Evolutionary conservation across 805 yeast genomes (phyloP), one percentile per base, ranked within the genome.

Genomic region (Priceomyces castillae): DNA sequence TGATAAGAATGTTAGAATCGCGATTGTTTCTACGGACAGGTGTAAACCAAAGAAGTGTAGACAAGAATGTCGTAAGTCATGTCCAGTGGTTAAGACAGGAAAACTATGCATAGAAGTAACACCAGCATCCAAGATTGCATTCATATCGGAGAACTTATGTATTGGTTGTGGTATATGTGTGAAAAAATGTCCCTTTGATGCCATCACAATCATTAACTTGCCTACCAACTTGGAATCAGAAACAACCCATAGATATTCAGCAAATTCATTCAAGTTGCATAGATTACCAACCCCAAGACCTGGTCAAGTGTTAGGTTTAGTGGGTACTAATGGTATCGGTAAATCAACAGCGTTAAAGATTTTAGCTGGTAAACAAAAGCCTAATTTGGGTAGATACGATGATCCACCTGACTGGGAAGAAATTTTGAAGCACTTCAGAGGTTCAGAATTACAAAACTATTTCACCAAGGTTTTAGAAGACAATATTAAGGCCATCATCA

Each of bases 101-200:
- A 94, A 90, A 65, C 78, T 90, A 49, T 94, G 99, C 83, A 94
- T 94, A 59, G 99, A 94, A 69, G 99, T 94, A 38, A 71, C 87
- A 0, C 96, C 98, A 49, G 78, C 83, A 16, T 81, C 86, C 48
- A 94, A 94, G 62, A 88, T 94, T 60, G 96, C 98, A 12, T 94
- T 90, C 65, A 88, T 94, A 46, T 87, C 96, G 14, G 99, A 94
- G 65, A 87, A 74, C 31, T 74, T 94, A 62, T 94, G 99, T 78
- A 92, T 94, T 57, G 99, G 99, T 65, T 94, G 99, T 77, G 99
- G 99, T 90, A 94, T 94, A 57, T 94, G 99, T 79, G 96, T 90
- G 41, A 94, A 94, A 69, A 94, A 90, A 65, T 94, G 99, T 71
- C 99, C 99, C 23, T 94, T 94, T 62, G 96, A 92, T 59, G 99